phyloP scores from a whole-genome alignment of 805 yeast species.

The Starmerella gropengiesseri region DNA sequence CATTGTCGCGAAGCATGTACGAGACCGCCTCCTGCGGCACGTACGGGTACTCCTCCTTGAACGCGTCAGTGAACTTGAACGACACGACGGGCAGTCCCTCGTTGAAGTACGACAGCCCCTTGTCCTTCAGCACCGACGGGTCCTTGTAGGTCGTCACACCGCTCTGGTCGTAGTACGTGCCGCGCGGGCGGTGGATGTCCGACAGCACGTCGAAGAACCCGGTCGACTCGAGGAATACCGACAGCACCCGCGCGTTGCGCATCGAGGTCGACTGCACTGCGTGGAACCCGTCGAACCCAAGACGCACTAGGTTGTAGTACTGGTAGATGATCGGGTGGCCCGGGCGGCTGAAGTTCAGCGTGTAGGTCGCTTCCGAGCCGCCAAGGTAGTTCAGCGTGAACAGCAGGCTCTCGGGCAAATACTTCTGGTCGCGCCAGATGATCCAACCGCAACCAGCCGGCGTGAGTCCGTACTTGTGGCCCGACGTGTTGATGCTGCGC shows the following conservation, averaged over 20 bases:
- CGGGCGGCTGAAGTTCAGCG: slow-evolving; percentile 81
- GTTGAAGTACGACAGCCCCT: slow-evolving; percentile 33
- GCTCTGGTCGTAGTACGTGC: slow-evolving; percentile 27
- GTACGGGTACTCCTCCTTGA: slow-evolving; percentile 54
- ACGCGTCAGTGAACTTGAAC: slow-evolving; percentile 55
- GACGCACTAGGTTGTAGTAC: slow-evolving; percentile 63
- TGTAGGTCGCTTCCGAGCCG: slow-evolving; percentile 77
- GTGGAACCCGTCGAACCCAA: slow-evolving; percentile 64
- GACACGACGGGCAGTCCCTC: slow-evolving; percentile 88
- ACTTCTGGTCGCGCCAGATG: slow-evolving; percentile 56
- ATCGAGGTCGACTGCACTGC: slow-evolving; percentile 51
- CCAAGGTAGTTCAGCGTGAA: slow-evolving; percentile 79
- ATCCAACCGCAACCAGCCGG: slow-evolving; percentile 93
- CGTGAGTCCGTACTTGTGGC: slow-evolving; percentile 85
- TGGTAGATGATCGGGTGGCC: slow-evolving; percentile 86
- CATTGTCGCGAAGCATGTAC: slow-evolving; percentile 59
- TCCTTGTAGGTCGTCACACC: slow-evolving; percentile 24
- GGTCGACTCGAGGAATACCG: slow-evolving; percentile 51
- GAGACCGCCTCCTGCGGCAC: slow-evolving; percentile 74
- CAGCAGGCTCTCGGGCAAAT: slow-evolving; percentile 59
- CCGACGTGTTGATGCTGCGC: slow-evolving; percentile 75
- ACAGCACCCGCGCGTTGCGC: slow-evolving; percentile 57
- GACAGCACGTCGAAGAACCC: slow-evolving; percentile 63
- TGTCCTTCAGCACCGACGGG: slow-evolving; percentile 23
- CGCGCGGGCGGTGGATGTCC: slow-evolving; percentile 55